phyloP scores from a whole-genome alignment of 768 basidiomycete species.

The Sistotremastrum niveocremeum region DNA sequence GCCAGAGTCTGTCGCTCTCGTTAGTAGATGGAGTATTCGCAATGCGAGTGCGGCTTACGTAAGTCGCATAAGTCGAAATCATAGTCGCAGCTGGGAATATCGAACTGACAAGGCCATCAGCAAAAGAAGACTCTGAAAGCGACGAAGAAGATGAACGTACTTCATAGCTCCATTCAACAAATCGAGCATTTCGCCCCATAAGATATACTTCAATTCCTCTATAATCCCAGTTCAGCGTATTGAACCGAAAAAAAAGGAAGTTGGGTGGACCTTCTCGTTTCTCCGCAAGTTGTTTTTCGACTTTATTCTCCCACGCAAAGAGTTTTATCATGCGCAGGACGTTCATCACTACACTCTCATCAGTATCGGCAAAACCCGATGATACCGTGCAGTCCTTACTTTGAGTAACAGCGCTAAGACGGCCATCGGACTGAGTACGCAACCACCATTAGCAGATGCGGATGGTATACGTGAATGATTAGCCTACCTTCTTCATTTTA shows the following conservation, averaged over 20 bases:
- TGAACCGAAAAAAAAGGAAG: too few relatives aligned
- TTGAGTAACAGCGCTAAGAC: conserved; percentile 24
- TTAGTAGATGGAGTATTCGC: too few relatives aligned
- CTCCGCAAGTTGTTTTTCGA: conserved; percentile 17
- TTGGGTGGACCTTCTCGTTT: conserved; percentile 20
- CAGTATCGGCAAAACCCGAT: neutral
- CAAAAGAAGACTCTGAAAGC: too few relatives aligned
- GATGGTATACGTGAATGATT: neutral
- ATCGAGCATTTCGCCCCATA: conserved; percentile 16
- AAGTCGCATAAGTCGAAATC: conserved; percentile 20
- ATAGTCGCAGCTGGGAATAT: conserved; percentile 23
- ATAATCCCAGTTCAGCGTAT: too few relatives aligned
- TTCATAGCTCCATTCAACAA: conserved; percentile 17
- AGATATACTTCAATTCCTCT: conserved; percentile 13
- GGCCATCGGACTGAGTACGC: conserved; percentile 18
- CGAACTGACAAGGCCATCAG: conserved; percentile 14
- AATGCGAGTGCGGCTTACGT: conserved; percentile 4
- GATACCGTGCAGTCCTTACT: conserved; percentile 3
- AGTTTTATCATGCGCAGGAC: conserved; percentile 27
- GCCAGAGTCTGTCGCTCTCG: conserved; percentile 13
- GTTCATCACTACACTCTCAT: conserved; percentile 5
- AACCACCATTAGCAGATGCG: neutral
- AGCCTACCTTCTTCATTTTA: conserved; percentile 14
- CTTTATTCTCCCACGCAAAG: conserved; percentile 26
- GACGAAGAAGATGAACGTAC: conserved; percentile 5